A percentile compares a stretch with the other conserved stretches of the same genome.
phyloP scores from a whole-genome alignment of 176 grass and related monocot species.

The Pontederia crassipes region DNA sequence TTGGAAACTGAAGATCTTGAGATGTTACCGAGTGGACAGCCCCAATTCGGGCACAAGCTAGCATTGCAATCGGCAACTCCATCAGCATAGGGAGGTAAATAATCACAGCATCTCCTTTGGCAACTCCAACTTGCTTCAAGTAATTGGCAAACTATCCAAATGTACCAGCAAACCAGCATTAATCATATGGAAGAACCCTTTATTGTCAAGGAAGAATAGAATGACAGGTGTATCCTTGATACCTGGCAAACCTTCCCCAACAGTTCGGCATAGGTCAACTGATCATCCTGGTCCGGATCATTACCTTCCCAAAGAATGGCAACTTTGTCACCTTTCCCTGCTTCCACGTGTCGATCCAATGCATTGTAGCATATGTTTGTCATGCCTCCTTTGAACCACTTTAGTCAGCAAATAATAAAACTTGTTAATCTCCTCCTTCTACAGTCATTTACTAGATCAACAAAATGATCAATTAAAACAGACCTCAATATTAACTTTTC shows the following conservation, averaged over 20 bases:
- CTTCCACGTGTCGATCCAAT: constrained; percentile 55
- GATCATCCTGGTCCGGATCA: constrained; percentile 40
- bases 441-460: neutral
- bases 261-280: constrained; percentile 77
- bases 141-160: constrained; percentile 71
- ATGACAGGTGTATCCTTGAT: constrained; percentile 3
- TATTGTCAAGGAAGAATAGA: neutral
- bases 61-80: constrained; percentile 93
- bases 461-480: neutral
- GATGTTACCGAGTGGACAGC: constrained; percentile 80
- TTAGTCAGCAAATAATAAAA: constrained; percentile 2
- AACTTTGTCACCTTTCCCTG: constrained; percentile 65
- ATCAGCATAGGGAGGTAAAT: constrained; percentile 96
- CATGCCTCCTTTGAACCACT: constrained; percentile 92
- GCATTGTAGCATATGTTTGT: constrained; percentile 98
- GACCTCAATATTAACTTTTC: constrained; percentile 59
- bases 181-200: neutral
- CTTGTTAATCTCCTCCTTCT: neutral
- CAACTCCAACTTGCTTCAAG: constrained; percentile 65
- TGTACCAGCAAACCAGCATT: constrained; percentile 7
- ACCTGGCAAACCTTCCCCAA: constrained; percentile 96
- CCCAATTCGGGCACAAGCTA: constrained; percentile 84
- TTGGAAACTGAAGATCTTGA: neutral
- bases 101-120: constrained; percentile 77
- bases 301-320: constrained; percentile 93